Evolutionary conservation across 1,139 yeast species (phyloP).

Genomic region (Saccharomyces pastorianus): DNA sequence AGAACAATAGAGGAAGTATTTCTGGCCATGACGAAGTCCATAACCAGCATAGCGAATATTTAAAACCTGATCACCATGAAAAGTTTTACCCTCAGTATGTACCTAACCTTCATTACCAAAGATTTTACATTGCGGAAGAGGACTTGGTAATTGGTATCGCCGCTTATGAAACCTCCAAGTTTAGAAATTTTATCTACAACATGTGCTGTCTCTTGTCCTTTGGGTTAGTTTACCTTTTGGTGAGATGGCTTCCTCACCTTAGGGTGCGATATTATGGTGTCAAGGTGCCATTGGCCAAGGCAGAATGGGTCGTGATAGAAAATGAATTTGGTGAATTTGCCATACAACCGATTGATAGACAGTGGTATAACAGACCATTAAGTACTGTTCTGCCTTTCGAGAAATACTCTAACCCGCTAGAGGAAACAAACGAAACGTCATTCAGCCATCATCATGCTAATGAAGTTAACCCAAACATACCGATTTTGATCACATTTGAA

Average conservation of each 20-base stretch:
- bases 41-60: constrained; percentile 25
- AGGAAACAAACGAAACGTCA: constrained; percentile 6
- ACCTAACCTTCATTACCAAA: constrained; percentile 48
- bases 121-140: constrained; percentile 90
- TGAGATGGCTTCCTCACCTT: constrained; percentile 81
- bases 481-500: constrained; percentile 58
- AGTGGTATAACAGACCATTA: constrained; percentile 60
- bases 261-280: constrained; percentile 62
- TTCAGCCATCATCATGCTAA: constrained; percentile 24
- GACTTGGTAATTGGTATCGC: constrained; percentile 91
- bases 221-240: constrained; percentile 64
- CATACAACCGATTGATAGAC: constrained; percentile 47
- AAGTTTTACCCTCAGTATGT: constrained; percentile 39
- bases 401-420: constrained; percentile 12
- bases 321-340: constrained; percentile 85
- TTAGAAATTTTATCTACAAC: constrained; percentile 44
- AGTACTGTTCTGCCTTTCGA: constrained; percentile 50
- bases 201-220: constrained; percentile 49
- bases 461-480: constrained; percentile 39
- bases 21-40: constrained; percentile 21
- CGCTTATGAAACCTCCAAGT: constrained; percentile 57
- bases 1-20: constrained; percentile 19
- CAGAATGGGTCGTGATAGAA: constrained; percentile 92
- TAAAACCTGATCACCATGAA: constrained; percentile 34
- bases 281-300: constrained; percentile 60